A percentile compares a stretch with the other conserved stretches of the same genome.
Conservation (phyloP, 129 eudicot species). For the Lonicera japonica region DNA sequence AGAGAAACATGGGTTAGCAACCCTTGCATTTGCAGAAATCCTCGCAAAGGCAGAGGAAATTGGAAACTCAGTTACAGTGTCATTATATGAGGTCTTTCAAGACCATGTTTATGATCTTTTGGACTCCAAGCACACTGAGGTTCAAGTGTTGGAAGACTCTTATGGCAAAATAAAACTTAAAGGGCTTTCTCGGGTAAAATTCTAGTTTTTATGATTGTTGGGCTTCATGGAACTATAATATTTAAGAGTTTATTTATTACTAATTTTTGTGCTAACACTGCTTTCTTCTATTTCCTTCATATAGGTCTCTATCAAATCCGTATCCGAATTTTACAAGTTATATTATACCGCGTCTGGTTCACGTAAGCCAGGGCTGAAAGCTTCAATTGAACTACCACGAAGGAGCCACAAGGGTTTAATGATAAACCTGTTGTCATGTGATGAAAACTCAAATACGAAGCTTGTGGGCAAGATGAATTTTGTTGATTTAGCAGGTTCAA, state of each 20-base stretch:
- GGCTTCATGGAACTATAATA: not conserved
- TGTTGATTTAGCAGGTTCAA: conserved; percentile 84
- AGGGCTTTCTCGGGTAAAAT: conserved; percentile 75
- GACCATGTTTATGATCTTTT: conserved; percentile 66
- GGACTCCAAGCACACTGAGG: conserved; percentile 47
- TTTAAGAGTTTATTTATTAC: not conserved
- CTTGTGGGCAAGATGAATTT: conserved; percentile 61
- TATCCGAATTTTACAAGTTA: conserved; percentile 47
- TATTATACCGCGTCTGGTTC: conserved; percentile 19
- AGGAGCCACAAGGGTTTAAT: conserved; percentile 72
- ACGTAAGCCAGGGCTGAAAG: conserved; percentile 32
- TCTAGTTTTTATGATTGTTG: not conserved
- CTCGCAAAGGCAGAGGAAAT: conserved; percentile 40
- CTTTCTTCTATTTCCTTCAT: not conserved
- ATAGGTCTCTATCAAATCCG: conserved; percentile 57
- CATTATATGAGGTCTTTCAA: conserved; percentile 64
- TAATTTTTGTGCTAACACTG: not conserved
- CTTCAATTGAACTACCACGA: conserved; percentile 34
- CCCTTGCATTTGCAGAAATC: conserved; percentile 42
- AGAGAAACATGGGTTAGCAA: conserved; percentile 60
- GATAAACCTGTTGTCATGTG: conserved; percentile 38
- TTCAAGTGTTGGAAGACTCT: conserved; percentile 69
- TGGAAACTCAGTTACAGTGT: conserved; percentile 39
- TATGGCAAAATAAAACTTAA: conserved; percentile 65
- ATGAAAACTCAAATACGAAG: conserved; percentile 27